Conservation (phyloP, 2,329 filamentous ascomycete species). For the Epicoccum sorghinum region DNA sequence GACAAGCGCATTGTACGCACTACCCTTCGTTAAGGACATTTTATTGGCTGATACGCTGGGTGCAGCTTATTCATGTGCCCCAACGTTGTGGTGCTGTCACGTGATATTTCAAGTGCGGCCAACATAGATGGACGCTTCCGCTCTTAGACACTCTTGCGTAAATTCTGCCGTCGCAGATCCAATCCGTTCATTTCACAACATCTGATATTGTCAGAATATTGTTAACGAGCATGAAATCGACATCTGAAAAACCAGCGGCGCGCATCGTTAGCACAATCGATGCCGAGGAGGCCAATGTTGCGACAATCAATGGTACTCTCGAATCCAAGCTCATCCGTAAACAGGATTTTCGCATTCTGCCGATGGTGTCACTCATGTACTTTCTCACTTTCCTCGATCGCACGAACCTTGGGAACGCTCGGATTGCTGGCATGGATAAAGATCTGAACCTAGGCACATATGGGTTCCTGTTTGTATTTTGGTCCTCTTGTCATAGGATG, state of each 20-base stretch:
- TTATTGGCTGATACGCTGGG: too few relatives aligned
- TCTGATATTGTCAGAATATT: too few relatives aligned
- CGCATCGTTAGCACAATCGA: not conserved
- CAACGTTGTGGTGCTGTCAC: too few relatives aligned
- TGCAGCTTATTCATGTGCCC: too few relatives aligned
- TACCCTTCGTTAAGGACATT: too few relatives aligned
- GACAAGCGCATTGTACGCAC: too few relatives aligned
- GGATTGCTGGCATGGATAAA: slow-evolving; percentile 3
- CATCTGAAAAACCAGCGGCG: not conserved
- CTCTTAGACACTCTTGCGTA: too few relatives aligned
- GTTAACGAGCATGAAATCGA: too few relatives aligned
- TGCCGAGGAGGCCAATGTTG: not conserved
- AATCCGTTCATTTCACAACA: too few relatives aligned
- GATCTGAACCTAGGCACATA: not conserved
- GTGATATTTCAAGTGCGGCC: too few relatives aligned
- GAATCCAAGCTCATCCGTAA: not conserved
- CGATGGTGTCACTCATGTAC: slow-evolving; percentile 2
- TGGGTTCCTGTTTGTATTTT: not conserved
- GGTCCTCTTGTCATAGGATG: not conserved
- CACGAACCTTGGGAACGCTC: not conserved
- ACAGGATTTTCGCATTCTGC: not conserved
- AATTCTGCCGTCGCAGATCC: too few relatives aligned
- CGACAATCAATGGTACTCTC: not conserved
- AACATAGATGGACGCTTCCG: too few relatives aligned
- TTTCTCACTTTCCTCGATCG: slow-evolving; percentile 6